Base-by-base conservation (phyloP, 1,139 yeast genomes). In the Saccharomyces uvarum region DNA sequence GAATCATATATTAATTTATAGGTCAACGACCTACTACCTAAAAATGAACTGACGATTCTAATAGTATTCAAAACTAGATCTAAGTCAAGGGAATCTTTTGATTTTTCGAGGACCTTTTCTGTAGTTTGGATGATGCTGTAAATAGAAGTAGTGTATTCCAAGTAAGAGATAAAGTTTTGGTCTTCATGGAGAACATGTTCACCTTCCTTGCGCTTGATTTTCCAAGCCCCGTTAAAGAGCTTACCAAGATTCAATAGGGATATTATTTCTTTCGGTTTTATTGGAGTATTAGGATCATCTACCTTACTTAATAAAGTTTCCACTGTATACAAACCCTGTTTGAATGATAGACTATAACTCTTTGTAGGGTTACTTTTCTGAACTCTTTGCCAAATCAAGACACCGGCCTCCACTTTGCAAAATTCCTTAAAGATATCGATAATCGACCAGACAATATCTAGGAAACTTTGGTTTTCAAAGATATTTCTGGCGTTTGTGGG, bases 271-370 rank as follows among this genome's bases (percentile, higher is more conserved):
- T 70, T 65, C 5, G 72, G 53, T 55, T 59, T 52, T 66, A 71
- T 58, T 64, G 74, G 42, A 42, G 63, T 56, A 53, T 63, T 56
- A 58, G 69, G 56, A 56, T 68, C 56, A 52, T 61, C 44, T 53
- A 70, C 48, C 64, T 75, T 74, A 38, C 79, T 78, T 21, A 79
- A 66, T n/a, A 82, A 66, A 41, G 76, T 74, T 16, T 68, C 70
- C 11, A 81, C 63, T 54, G 79, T 80, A 51, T 74, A 73, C 11
- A 81, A 64, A 1, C 87, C 90, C 57, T 97, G 78, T 57, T 76
- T 78, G 66, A 89, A 67, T 1, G 70, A 88, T 70, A 71, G 88
- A 90, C 63, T 84, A 79, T 67, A 89, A 81, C 50, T 88, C 74
- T 70, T 88, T 86, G 59, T 89, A 80, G 84, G 91, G 82, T 63